Conservation (phyloP, 306 rosid genomes). For the Trifolium subterraneum region DNA sequence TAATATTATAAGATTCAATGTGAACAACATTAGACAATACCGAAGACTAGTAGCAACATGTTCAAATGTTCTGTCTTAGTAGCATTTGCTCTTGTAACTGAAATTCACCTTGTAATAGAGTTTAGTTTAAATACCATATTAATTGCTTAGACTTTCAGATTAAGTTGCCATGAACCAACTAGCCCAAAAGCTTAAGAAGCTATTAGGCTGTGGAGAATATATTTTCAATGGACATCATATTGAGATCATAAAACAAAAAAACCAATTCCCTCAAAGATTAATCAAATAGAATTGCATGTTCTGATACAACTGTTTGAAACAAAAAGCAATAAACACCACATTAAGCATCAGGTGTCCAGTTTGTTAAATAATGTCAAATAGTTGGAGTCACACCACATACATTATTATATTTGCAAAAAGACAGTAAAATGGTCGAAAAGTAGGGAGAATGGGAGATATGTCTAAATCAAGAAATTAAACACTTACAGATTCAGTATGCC, state of each 20-base stretch:
- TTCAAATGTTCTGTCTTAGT: constrained; percentile 22
- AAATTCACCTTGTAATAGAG: constrained; percentile 12
- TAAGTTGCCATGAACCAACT: background rate
- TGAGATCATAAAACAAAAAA: background rate
- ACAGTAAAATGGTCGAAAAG: constrained; percentile 1
- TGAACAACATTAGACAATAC: constrained; percentile 15
- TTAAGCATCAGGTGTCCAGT: constrained; percentile 31
- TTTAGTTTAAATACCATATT: background rate
- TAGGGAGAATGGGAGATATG: constrained; percentile 31
- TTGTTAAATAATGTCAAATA: constrained; percentile 23
- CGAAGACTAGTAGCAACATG: background rate
- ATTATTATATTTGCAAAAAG: constrained; percentile 13
- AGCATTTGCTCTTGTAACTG: constrained; percentile 18
- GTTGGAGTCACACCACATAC: constrained; percentile 4
- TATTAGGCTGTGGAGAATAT: background rate
- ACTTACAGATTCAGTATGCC: constrained; percentile 94
- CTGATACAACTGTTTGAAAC: constrained; percentile 9
- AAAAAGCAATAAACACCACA: constrained; percentile 30
- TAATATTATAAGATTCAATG: constrained; percentile 18
- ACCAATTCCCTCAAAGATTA: background rate
- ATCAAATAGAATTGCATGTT: background rate
- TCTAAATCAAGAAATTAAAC: constrained; percentile 39
- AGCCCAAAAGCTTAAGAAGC: background rate
- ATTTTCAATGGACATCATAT: background rate
- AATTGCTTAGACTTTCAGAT: constrained; percentile 7